phyloP scores from a whole-genome alignment of 768 basidiomycete species.

The Pleurotus djamor region DNA sequence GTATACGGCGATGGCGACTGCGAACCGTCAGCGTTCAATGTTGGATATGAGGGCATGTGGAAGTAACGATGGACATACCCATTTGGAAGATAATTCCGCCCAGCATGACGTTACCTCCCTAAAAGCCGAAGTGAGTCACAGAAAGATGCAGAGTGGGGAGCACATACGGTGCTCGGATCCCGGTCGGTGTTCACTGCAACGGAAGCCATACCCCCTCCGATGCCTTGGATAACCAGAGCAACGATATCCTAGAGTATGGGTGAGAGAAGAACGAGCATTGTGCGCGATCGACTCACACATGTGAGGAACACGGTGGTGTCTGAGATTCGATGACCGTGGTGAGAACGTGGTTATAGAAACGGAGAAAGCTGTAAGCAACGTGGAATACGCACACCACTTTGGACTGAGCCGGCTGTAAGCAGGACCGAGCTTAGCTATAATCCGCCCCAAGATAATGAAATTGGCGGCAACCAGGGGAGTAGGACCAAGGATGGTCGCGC shows the following conservation, averaged over 20 bases:
- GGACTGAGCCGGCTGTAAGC: conserved; percentile 48
- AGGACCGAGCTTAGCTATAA: conserved; percentile 40
- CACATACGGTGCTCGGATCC: conserved; percentile 7
- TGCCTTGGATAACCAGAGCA: conserved; percentile 61
- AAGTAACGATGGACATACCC: no score
- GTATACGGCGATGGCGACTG: neutral
- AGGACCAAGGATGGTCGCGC: conserved; percentile 48
- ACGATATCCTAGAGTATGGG: conserved; percentile 45
- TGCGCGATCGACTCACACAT: conserved; percentile 31
- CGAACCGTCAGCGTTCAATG: no score
- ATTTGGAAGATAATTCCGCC: conserved; percentile 64
- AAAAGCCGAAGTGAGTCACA: neutral
- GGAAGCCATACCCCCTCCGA: conserved; percentile 58
- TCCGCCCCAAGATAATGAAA: conserved; percentile 49
- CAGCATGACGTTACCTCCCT: conserved; percentile 51
- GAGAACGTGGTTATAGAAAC: no score
- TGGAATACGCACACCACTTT: conserved; percentile 31
- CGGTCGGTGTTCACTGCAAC: conserved; percentile 17
- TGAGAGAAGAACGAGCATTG: neutral
- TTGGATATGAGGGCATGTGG: no score
- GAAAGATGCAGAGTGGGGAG: no score
- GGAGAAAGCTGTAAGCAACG: neutral
- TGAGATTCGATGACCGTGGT: conserved; percentile 11
- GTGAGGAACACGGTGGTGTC: conserved; percentile 37
- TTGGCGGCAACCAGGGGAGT: conserved; percentile 57